Conservation (phyloP, 768 basidiomycete species). For the Podaxis sp. region DNA sequence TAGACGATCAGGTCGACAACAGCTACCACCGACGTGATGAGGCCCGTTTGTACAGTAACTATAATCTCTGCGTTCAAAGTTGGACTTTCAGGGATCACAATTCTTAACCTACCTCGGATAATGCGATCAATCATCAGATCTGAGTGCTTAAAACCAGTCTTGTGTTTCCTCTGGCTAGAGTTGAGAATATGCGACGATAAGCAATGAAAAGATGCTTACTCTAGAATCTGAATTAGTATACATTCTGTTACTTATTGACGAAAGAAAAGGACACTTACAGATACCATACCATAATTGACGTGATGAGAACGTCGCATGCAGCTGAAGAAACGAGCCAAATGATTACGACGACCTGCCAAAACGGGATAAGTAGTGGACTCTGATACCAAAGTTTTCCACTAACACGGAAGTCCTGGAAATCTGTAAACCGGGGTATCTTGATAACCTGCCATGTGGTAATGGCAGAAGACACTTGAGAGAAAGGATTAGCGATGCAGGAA, state of each 20-base stretch:
- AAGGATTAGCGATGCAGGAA: not conserved
- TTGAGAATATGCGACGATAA: not conserved
- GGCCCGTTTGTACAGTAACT: conserved; percentile 27
- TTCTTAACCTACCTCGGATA: conserved; percentile 21
- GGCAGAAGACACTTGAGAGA: conserved; percentile 8
- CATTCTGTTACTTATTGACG: not conserved
- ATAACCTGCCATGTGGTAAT: conserved; percentile 17
- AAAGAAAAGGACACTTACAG: conserved; percentile 12
- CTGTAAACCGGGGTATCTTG: conserved; percentile 14
- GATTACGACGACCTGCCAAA: conserved; percentile 17
- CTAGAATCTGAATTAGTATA: not conserved
- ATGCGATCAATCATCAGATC: conserved; percentile 25
- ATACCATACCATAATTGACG: conserved; percentile 19
- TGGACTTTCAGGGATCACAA: not conserved
- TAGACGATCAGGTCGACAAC: conserved; percentile 21
- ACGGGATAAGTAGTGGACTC: not conserved
- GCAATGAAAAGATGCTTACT: not conserved
- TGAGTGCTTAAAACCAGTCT: conserved; percentile 22
- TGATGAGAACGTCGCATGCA: conserved; percentile 18
- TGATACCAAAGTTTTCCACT: not conserved
- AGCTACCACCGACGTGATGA: conserved; percentile 23
- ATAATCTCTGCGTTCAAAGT: not conserved
- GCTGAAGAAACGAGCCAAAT: conserved; percentile 18
- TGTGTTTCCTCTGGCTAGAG: conserved; percentile 19
- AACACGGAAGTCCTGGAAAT: conserved; percentile 20